phyloP scores from a whole-genome alignment of 148 eudicot species.

The Beta vulgaris region DNA sequence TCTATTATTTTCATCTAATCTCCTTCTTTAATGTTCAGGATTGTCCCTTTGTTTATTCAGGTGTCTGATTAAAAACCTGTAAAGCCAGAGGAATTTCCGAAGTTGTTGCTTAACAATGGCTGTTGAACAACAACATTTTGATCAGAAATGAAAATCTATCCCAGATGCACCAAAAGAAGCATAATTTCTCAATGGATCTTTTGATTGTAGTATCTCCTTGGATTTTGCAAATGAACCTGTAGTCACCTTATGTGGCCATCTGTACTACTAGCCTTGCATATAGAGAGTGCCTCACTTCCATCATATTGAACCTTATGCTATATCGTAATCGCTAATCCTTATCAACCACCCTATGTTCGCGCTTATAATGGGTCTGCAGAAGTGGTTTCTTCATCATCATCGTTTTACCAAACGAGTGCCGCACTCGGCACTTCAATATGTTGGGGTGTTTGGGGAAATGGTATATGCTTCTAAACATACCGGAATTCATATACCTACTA shows the following conservation, averaged over 20 bases:
- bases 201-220: constrained; percentile 88
- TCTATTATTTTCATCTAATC: not conserved
- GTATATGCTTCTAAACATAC: constrained; percentile 46
- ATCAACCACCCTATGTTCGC: constrained; percentile 30
- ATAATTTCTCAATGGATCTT: constrained; percentile 41
- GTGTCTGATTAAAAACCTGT: not conserved
- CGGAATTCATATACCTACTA: constrained; percentile 54
- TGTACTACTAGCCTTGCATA: constrained; percentile 92
- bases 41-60: not conserved
- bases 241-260: constrained; percentile 88
- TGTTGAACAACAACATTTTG: constrained; percentile 36
- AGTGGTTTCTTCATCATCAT: constrained; percentile 22
- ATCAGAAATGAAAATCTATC: constrained; percentile 42
- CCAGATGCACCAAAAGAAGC: constrained; percentile 30
- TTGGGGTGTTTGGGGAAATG: constrained; percentile 75
- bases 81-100: not conserved
- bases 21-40: not conserved
- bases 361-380: constrained; percentile 17
- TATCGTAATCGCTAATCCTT: constrained; percentile 40
- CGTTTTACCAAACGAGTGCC: constrained; percentile 23
- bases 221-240: constrained; percentile 70
- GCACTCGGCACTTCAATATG: constrained; percentile 34
- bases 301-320: constrained; percentile 37
- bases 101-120: constrained; percentile 39
- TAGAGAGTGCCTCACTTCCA: constrained; percentile 52